These are phyloP conservation scores for Silybum marianum DNA, from an alignment of 129 eudicot species.

Conservation along the genomic window DNA sequence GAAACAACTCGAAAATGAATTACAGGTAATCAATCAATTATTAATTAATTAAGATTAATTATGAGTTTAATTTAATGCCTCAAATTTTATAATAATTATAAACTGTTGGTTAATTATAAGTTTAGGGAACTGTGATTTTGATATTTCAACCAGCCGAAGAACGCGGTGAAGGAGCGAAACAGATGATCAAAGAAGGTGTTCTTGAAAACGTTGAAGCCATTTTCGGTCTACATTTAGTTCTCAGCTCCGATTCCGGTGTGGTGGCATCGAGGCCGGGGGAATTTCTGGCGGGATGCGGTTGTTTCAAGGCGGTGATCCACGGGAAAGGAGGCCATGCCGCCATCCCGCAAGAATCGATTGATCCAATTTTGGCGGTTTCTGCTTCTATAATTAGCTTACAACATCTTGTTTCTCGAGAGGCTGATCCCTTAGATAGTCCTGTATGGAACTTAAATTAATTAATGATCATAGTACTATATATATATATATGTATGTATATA, in stretches of 20 bases:
- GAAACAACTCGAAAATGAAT: conserved; percentile 41
- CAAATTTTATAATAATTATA: not conserved
- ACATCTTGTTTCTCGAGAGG: conserved; percentile 63
- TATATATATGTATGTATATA: too few species aligned
- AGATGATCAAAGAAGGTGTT: conserved; percentile 60
- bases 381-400: conserved; percentile 66
- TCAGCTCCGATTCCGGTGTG: conserved; percentile 43
- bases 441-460: conserved; percentile 27
- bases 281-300: conserved; percentile 71
- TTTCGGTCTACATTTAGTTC: conserved; percentile 55
- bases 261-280: conserved; percentile 62
- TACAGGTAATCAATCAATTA: conserved; percentile 38
- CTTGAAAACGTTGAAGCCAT: conserved; percentile 62
- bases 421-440: conserved; percentile 63
- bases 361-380: conserved; percentile 75
- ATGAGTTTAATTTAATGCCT: not conserved
- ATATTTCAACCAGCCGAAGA: conserved; percentile 87
- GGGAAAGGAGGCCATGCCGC: conserved; percentile 59
- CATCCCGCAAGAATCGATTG: conserved; percentile 38
- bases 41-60: not conserved
- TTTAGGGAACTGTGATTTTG: conserved; percentile 61
- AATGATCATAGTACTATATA: not conserved
- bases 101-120: not conserved
- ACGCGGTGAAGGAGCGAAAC: conserved; percentile 61
- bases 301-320: conserved; percentile 57